Conservation (phyloP, 2,329 filamentous ascomycete genomes). For the Ceratocystis alfenasii region DNA sequence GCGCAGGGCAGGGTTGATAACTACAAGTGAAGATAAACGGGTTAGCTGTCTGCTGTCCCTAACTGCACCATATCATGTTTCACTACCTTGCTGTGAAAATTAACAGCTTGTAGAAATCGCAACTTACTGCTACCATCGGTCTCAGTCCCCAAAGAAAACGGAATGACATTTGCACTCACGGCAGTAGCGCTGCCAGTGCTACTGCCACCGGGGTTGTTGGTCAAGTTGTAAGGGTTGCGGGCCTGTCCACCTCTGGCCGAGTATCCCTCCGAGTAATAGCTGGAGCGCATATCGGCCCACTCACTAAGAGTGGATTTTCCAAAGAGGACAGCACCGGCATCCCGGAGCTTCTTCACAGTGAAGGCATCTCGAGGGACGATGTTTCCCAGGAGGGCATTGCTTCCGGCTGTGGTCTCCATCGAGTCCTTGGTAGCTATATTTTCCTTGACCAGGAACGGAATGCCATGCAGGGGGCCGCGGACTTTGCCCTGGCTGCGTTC, state of each 20-base stretch:
- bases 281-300: slow-evolving; percentile 62
- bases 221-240: slow-evolving; percentile 56
- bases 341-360: slow-evolving; percentile 49
- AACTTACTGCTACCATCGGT: slow-evolving; percentile 51
- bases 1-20: slow-evolving; percentile 60
- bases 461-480: slow-evolving; percentile 59
- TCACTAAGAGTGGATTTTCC: slow-evolving; percentile 61
- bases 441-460: slow-evolving; percentile 65
- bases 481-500: slow-evolving; percentile 46
- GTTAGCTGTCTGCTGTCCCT: not conserved
- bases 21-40: slow-evolving; percentile 25
- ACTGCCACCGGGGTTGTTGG: slow-evolving; percentile 55
- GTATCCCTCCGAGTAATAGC: slow-evolving; percentile 56
- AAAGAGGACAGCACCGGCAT: slow-evolving; percentile 55
- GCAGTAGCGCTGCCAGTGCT: slow-evolving; percentile 55
- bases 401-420: slow-evolving; percentile 64
- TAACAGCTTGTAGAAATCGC: no score
- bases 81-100: not conserved
- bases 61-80: not conserved
- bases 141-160: slow-evolving; percentile 60
- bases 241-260: slow-evolving; percentile 52
- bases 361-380: slow-evolving; percentile 56
- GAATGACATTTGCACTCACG: slow-evolving; percentile 50
- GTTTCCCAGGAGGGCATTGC: slow-evolving; percentile 52
- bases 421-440: slow-evolving; percentile 57